Conservation (phyloP, 495 filamentous ascomycete genomes). For the Corynascus novoguineensis region DNA sequence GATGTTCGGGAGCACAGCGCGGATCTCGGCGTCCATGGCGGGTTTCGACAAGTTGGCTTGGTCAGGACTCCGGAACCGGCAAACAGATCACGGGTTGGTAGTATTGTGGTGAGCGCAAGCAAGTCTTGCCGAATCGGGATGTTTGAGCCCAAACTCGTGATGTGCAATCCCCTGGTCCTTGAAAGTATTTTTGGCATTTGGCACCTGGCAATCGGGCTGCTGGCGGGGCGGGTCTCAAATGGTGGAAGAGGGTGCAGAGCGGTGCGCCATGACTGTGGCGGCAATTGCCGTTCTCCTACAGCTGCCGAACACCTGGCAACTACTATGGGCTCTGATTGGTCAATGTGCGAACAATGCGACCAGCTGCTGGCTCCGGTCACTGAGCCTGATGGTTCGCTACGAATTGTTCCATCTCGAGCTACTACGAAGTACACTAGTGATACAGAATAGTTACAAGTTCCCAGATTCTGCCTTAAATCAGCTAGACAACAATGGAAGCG, state of each 20-base stretch:
- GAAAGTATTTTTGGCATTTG: slow-evolving; percentile 1
- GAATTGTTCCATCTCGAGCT: not conserved
- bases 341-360: slow-evolving; percentile 2
- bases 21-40: slow-evolving; percentile 87
- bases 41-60: not conserved
- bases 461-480: no score
- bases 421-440: no score
- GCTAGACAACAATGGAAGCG: not conserved
- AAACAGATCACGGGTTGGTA: slow-evolving; percentile 17
- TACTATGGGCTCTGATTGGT: not conserved
- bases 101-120: slow-evolving; percentile 5
- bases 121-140: not conserved
- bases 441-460: no score
- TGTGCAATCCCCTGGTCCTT: not conserved
- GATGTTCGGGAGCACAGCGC: slow-evolving; percentile 76
- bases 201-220: not conserved
- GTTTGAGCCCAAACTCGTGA: not conserved
- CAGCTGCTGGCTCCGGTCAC: no score
- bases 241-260: not conserved
- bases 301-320: slow-evolving; percentile 6
- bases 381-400: not conserved
- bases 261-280: not conserved
- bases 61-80: not conserved
- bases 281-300: slow-evolving; percentile 15
- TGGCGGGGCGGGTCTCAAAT: not conserved